Evolutionary conservation across 2,329 filamentous ascomycete species (phyloP).

Genomic region (Pseudogymnoascus sp.): DNA sequence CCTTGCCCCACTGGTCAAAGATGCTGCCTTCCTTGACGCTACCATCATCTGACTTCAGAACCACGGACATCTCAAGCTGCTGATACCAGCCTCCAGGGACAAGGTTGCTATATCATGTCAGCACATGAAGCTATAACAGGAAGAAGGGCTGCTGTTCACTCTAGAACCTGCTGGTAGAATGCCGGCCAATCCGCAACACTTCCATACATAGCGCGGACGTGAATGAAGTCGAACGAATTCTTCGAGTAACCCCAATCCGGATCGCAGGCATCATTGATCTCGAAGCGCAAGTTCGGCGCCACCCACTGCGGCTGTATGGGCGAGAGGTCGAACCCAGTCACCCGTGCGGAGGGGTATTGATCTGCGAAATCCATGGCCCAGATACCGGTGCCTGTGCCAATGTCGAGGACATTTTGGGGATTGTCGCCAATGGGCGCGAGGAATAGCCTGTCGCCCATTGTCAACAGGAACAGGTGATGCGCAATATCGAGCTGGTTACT

Average conservation of each 20-base stretch:
- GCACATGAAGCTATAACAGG: conserved; percentile 16
- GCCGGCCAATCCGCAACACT: conserved; percentile 50
- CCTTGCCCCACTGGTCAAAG: conserved; percentile 36
- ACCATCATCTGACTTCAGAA: conserved; percentile 40
- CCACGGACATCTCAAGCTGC: conserved; percentile 26
- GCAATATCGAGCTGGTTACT: conserved; percentile 27
- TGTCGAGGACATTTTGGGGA: conserved; percentile 33
- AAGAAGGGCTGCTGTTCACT: conserved; percentile 32
- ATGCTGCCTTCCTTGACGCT: conserved; percentile 37
- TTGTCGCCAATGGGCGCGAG: conserved; percentile 29
- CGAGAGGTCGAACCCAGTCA: conserved; percentile 31
- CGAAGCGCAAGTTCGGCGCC: conserved; percentile 56
- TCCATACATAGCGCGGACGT: conserved; percentile 52
- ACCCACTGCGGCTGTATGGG: conserved; percentile 40
- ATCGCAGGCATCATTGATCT: conserved; percentile 55
- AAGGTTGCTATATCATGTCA: conserved; percentile 30
- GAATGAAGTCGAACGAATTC: conserved; percentile 55
- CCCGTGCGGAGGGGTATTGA: conserved; percentile 28
- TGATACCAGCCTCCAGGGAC: conserved; percentile 35
- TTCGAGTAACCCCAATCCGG: conserved; percentile 34
- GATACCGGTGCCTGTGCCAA: conserved; percentile 40
- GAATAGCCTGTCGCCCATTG: conserved; percentile 23
- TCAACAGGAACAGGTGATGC: conserved; percentile 26
- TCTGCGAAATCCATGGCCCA: conserved; percentile 38
- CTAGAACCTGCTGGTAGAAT: conserved; percentile 46